Conservation (phyloP, 495 filamentous ascomycete genomes). For the Immersiella caudata region DNA sequence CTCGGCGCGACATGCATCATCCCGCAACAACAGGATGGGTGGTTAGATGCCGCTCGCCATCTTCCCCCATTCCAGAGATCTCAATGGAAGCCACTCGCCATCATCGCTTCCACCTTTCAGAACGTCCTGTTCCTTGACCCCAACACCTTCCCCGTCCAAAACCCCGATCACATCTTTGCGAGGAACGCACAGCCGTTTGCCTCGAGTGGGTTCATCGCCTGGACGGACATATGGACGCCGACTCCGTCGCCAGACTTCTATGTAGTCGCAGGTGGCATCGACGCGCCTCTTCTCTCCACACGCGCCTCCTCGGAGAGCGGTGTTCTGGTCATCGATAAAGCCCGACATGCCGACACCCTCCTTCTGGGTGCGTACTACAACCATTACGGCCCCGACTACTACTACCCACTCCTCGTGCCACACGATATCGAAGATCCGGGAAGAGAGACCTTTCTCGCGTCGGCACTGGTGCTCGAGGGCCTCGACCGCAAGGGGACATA, state of each 20-base stretch:
- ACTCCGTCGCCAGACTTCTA: slow-evolving; percentile 58
- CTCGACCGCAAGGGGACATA: slow-evolving; percentile 27
- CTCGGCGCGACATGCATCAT: slow-evolving; percentile 56
- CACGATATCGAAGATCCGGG: slow-evolving; percentile 62
- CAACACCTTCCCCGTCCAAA: slow-evolving; percentile 57
- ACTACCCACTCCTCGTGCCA: slow-evolving; percentile 61
- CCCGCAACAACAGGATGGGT: slow-evolving; percentile 21
- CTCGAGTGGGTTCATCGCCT: slow-evolving; percentile 58
- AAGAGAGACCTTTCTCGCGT: slow-evolving; percentile 66
- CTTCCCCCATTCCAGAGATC: slow-evolving; percentile 39
- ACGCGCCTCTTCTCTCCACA: slow-evolving; percentile 43
- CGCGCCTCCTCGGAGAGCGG: slow-evolving; percentile 56
- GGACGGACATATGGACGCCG: slow-evolving; percentile 65
- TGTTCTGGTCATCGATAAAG: slow-evolving; percentile 59
- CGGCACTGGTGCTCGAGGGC: slow-evolving; percentile 52
- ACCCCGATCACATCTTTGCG: slow-evolving; percentile 55
- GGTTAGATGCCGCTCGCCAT: not conserved
- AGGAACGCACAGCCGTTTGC: slow-evolving; percentile 50
- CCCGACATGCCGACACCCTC: slow-evolving; percentile 53
- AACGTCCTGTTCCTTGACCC: slow-evolving; percentile 65
- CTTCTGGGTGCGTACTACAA: slow-evolving; percentile 67
- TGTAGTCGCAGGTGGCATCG: slow-evolving; percentile 49
- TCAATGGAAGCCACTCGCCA: slow-evolving; percentile 64
- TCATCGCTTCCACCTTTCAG: slow-evolving; percentile 63
- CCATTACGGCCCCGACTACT: slow-evolving; percentile 60